Base-by-base conservation (phyloP, 495 filamentous ascomycete species). In the Annulohypoxylon moriforme region DNA sequence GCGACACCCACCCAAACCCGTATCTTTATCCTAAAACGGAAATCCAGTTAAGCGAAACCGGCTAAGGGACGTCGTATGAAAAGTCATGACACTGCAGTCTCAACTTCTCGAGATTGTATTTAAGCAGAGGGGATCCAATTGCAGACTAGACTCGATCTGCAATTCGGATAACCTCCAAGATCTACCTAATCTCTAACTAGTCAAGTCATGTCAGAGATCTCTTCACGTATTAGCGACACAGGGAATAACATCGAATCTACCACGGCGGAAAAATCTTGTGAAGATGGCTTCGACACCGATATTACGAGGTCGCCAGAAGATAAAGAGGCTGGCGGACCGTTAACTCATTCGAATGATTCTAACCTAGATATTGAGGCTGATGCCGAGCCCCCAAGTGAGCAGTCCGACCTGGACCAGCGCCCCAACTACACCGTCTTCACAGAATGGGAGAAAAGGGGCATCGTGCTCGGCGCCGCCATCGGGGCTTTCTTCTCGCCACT, bases 401-500 rank as follows among this genome's bases (percentile, higher is more conserved):
- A 58, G 14, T 74, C 65, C 22, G 40, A 52, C 27, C 50, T 58
- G 18, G 38, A 64, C 14, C 24, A 38, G 33, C 40, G 42, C 22
- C 62, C 70, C 7, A 63, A 69, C 20, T 86, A 89, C 71, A 88
- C 89, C 1, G 76, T 82, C 65, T 91, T 91, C 77, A 82, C 84
- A 25, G 77, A 76, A 50, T 76, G 79, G 64, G 81, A 88, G 69
- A 92, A 91, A 80, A 77, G 81, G 58, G 82, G 87, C 63, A 88
- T 92, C 55, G 85, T 92, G 55, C 80, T 88, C 57, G 83, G 87
- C 53, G 88, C 88, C 36, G 85, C 89, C 9, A 75, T 84, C 58
- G 85, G 81, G 10, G 86, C 89, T 20, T 89, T 92, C 77, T 91
- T 92, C 82, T 93, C 91, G 0, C 90, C 91, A 0, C 77, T 94